phyloP scores from a whole-genome alignment of 2,329 filamentous ascomycete species.

The Pseudonectria buxi region DNA sequence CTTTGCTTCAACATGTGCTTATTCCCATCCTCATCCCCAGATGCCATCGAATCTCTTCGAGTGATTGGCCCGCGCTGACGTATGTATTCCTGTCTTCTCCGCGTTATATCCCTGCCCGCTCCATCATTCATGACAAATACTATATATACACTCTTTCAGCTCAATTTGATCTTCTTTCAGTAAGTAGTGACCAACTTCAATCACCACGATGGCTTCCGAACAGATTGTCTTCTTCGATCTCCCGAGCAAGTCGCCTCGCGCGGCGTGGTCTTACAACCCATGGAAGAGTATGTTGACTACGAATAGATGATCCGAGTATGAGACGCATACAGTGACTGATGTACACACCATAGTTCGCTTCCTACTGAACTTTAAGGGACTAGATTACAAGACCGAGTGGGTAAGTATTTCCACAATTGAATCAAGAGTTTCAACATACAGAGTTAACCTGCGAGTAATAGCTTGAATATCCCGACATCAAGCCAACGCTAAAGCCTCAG shows the following conservation, averaged over 20 bases:
- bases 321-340: constrained; percentile 3
- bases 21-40: too few relatives aligned
- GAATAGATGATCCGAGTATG: constrained; percentile 3
- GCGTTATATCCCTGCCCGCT: too few relatives aligned
- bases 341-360: constrained; percentile 47
- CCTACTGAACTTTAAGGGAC: constrained; percentile 58
- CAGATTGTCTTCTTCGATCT: constrained; percentile 56
- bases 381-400: constrained; percentile 65
- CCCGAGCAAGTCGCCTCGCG: constrained; percentile 41
- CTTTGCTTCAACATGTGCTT: too few relatives aligned
- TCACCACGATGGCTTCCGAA: constrained; percentile 23
- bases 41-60: too few relatives aligned
- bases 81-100: too few relatives aligned
- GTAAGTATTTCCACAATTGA: constrained; percentile 12
- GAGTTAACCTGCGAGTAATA: constrained; percentile 8
- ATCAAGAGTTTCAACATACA: too few relatives aligned
- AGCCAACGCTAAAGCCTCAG: constrained; percentile 47
- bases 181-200: too few relatives aligned
- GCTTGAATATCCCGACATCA: constrained; percentile 61
- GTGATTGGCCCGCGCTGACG: too few relatives aligned
- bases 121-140: too few relatives aligned
- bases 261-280: constrained; percentile 60
- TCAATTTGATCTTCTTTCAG: too few relatives aligned
- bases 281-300: constrained; percentile 54
- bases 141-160: too few relatives aligned